Base-by-base conservation (phyloP, 768 basidiomycete genomes). In the Coprinellus aureogranulatus region DNA sequence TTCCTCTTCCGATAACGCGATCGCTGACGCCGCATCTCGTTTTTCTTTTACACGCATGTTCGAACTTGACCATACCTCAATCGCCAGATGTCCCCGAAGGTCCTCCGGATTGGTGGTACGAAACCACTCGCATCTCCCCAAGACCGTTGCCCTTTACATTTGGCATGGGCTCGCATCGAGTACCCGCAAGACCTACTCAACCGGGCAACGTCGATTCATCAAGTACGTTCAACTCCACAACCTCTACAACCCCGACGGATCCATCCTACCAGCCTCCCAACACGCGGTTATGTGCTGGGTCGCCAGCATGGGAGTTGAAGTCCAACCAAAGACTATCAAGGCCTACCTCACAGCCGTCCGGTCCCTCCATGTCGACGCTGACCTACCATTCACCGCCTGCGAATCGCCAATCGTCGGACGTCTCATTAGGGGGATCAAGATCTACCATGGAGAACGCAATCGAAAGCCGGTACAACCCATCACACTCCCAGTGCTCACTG, bases 101-200 rank as follows among this genome's bases (percentile, higher is more conserved):
- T 5, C 49, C 49, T 50, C 49, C 30, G 22, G 6, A 50, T 31
- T 50, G 49, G 49, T 50, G 49, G 49, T 50, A 50, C 30, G 26
- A 30, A 20, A n/a, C 9, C 12, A 50, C 49, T 14, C 49, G 3
- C 49, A 50, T 8, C 28, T 14, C 9, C 27, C 49, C 30, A 27
- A 52, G 42, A 50, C 37, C 30, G 54, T 60, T 60, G 60, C 67
- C 41, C 64, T 69, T 57, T 66, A 68, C 59, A 64, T 72, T 25
- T 72, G 65, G 67, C 65, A 72, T 47, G 69, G 70, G 16, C 66
- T 73, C 50, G 64, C 70, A 5, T 39, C 62, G 42, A 63, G 57
- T 54, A 70, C 72, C 31, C 58, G 68, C 0, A 44, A 46, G 14
- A 68, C 68, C 1, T 71, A 72, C 59, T 55, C 57, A 20, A 62